phyloP scores from a whole-genome alignment of 1,284 basidiomycete genomes.

The Tetrapyrgos nigripes region DNA sequence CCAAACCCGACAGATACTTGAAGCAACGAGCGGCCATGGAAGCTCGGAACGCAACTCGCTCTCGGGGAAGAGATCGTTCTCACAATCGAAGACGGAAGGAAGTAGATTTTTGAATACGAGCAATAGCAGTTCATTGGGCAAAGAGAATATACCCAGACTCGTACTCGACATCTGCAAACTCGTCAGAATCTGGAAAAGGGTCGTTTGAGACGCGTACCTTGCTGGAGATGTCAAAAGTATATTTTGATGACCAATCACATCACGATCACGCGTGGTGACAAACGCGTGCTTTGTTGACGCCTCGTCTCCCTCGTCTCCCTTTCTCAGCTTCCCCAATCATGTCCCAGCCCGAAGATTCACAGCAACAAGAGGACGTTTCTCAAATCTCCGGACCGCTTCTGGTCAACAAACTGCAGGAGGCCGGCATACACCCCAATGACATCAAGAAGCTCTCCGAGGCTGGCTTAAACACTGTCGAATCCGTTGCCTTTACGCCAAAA shows the following conservation, averaged over 20 bases:
- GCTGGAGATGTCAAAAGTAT: too few species aligned
- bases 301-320: neutral
- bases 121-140: conserved; percentile 21
- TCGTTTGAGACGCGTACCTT: too few species aligned
- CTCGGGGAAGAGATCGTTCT: neutral
- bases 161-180: neutral
- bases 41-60: neutral
- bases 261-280: conserved; percentile 34
- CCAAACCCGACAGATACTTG: conserved; percentile 38
- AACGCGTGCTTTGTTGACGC: conserved; percentile 3
- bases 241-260: too few species aligned
- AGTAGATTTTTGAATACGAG: conserved; percentile 17
- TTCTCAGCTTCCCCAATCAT: conserved; percentile 24
- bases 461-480: conserved; percentile 94
- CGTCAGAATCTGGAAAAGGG: neutral
- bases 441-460: conserved; percentile 96
- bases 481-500: conserved; percentile 97
- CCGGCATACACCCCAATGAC: conserved; percentile 90
- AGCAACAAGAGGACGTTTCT: conserved; percentile 59
- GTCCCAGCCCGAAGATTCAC: conserved; percentile 58
- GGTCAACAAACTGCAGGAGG: conserved; percentile 87
- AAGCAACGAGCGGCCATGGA: conserved; percentile 27
- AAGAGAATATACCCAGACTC: neutral
- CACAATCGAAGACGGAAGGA: neutral
- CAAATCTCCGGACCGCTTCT: conserved; percentile 81